Evolutionary conservation across 306 rosid genomes (phyloP).

Genomic region (Oemleria cerasiformis): DNA sequence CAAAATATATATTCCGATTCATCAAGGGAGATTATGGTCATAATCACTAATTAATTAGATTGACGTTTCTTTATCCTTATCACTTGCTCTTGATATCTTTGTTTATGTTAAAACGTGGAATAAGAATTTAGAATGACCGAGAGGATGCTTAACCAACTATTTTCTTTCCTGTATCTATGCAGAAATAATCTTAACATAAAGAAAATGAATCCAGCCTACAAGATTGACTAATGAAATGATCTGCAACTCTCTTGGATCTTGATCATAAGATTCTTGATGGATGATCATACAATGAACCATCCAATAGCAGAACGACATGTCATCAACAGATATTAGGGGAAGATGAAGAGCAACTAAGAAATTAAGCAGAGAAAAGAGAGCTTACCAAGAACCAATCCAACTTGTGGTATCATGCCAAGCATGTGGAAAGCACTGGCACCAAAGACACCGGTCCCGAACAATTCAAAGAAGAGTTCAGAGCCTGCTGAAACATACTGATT

Average conservation of each 20-base stretch:
- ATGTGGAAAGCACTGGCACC: constrained; percentile 39
- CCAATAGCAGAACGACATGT: neutral
- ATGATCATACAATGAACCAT: neutral
- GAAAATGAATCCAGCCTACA: neutral
- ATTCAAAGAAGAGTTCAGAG: constrained; percentile 31
- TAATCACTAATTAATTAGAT: too few relatives aligned
- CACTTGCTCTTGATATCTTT: neutral
- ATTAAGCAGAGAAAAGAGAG: neutral
- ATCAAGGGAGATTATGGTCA: neutral
- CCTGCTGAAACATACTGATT: constrained; percentile 23
- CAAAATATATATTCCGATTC: neutral
- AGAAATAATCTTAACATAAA: neutral
- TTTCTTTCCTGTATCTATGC: neutral
- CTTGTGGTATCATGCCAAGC: constrained; percentile 33
- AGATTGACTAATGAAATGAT: neutral
- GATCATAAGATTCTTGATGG: neutral
- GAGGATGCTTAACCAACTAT: neutral
- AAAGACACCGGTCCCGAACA: constrained; percentile 33
- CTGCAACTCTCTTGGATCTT: too few relatives aligned
- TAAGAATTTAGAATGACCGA: too few relatives aligned
- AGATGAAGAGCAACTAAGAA: neutral
- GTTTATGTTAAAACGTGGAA: too few relatives aligned
- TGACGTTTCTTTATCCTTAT: neutral
- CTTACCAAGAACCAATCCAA: constrained; percentile 29
- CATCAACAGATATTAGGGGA: neutral